Base-by-base conservation (phyloP, 352 stramenopile genomes). In the Plasmopara muralis region DNA sequence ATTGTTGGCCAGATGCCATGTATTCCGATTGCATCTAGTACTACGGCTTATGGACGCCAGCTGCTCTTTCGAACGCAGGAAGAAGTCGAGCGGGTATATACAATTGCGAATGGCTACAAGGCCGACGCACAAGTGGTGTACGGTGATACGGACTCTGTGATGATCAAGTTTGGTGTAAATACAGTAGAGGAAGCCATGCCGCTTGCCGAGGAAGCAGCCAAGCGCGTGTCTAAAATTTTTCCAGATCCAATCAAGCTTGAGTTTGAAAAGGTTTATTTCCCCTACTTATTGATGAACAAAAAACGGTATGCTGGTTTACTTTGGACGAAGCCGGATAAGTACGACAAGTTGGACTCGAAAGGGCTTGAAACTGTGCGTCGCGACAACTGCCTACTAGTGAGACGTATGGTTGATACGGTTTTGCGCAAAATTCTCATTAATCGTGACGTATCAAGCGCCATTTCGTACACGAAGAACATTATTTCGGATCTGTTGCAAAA, bases 201-300 rank as follows among this genome's bases (percentile, higher is more conserved):
- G 29, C 73, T 99, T n/a, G 97, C 96, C 0, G 83, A 98, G 51
- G 83, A 98, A 59, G 97, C 97, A 9, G 97, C 97, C 6, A 85
- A 97, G 20, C 88, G 75, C 15, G 96, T 98, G 50, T 98, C 95
- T 2, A 73, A 86, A 42, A 98, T 99, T 47, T 99, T 99, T 57
- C 95, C 96, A 6, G 67, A 84, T 29, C 97, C 97, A 14, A 99
- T 99, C 73, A 82, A 96, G 55, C 80, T 99, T 39, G 97, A 99
- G 65, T 99, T 99, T 59, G 97, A 99, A 64, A 99, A 99, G 65
- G 95, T 99, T 1, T 99, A 99, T 71, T 99, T 95, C 55, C 97
- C 97, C 12, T 99, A 99, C 60, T 71, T 99, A 57, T 81, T 99
- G 15, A 99, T 99, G 95, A 99, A 99, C 80, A 99, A 99, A 81